Base-by-base conservation (phyloP, 2,329 filamentous ascomycete species). In the Dendryphion nanum region DNA sequence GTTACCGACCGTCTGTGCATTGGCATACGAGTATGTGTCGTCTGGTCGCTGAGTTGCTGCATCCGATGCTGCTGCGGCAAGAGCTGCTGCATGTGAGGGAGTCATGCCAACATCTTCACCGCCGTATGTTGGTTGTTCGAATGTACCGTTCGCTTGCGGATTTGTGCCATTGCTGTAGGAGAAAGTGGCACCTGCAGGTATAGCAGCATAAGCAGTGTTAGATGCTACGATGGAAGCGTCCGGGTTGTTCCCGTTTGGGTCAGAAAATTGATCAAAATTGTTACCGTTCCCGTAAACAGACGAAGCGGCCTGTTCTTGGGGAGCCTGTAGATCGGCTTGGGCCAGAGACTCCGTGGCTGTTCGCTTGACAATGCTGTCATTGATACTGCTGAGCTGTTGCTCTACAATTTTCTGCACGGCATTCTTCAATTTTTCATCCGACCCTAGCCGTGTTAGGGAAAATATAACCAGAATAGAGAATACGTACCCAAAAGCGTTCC, bases 401-500 rank as follows among this genome's bases (percentile, higher is more conserved):
- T 75, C 69, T 6, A 76, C 67, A 17, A 79, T 74, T 13, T 61
- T 59, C 14, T 67, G 61, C n/a, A 78, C 68, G 2, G 73, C 70
- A 28, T 69, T 65, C 40, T 69, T 70, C 8, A 79, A 61, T 14
- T 67, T 67, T 28, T 66, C 62, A 6, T 72, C 74, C 18, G 74
- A 73, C 18, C 70, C 73, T 75, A 36, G 42, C 6, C 14, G n/a
- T 24, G 12, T 10, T 28, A 18, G 18, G 28, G 15, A 3, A 21
- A n/a, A n/a, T n/a, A n/a, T n/a, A n/a, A n/a, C n/a, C n/a, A n/a
- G n/a, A n/a, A n/a, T n/a, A n/a, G n/a, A n/a, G n/a, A n/a, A 10
- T n/a, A 71, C 75, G 63, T 70, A 86, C 85, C 83, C 29, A 88
- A 66, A n/a, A 87, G 67, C 26, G 70, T 68, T 15, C 82, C 79